A percentile compares a stretch with the other conserved stretches of the same genome.
Evolutionary conservation across 2,329 filamentous ascomycete species (phyloP).

Genomic region (Nothopassalora personata): DNA sequence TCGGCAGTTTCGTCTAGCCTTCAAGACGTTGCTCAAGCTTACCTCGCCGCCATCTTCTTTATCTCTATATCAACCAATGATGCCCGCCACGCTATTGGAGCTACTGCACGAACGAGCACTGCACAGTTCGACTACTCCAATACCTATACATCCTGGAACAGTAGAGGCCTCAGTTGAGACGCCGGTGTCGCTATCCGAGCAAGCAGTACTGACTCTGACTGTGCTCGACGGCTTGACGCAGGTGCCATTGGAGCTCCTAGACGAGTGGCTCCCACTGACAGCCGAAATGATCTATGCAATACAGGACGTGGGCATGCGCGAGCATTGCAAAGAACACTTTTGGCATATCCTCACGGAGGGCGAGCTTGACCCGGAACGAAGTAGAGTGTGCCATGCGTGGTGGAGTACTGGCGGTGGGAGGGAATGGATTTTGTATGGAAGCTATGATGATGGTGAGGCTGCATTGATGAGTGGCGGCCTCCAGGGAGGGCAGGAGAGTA

Average conservation of each 20-base stretch:
- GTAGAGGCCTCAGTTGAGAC: constrained; percentile 18
- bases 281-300: constrained; percentile 64
- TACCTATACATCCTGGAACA: constrained; percentile 38
- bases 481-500: constrained; percentile 10
- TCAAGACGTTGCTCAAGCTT: constrained; percentile 77
- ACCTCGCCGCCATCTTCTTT: constrained; percentile 74
- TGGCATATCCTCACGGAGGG: constrained; percentile 73
- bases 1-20: constrained; percentile 82
- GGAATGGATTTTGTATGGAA: constrained; percentile 50
- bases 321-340: constrained; percentile 63
- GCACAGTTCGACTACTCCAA: constrained; percentile 45
- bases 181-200: constrained; percentile 58
- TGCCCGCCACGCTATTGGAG: constrained; percentile 77
- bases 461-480: constrained; percentile 50
- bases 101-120: constrained; percentile 64
- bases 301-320: constrained; percentile 55
- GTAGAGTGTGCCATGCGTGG: constrained; percentile 75
- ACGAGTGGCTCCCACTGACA: constrained; percentile 73
- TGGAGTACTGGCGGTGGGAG: constrained; percentile 66
- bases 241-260: constrained; percentile 62
- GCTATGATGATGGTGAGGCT: constrained; percentile 26
- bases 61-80: constrained; percentile 64
- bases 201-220: constrained; percentile 69
- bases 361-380: constrained; percentile 83
- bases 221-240: constrained; percentile 74